phyloP scores from a whole-genome alignment of 306 rosid genomes.

The Pyrus bretschneideri region DNA sequence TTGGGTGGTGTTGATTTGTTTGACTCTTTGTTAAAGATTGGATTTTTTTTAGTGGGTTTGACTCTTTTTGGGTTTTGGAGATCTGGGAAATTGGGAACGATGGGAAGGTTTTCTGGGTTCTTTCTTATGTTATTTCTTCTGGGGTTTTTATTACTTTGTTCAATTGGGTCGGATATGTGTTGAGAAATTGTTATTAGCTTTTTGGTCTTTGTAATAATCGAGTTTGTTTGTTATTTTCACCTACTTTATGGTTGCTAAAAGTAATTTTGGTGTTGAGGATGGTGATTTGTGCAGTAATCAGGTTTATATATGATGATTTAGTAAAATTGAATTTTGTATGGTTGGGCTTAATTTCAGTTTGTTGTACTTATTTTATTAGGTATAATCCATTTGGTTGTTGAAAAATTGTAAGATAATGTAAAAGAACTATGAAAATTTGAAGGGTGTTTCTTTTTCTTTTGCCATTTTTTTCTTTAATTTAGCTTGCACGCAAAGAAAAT shows the following conservation, averaged over 20 bases:
- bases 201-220: neutral
- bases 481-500: neutral
- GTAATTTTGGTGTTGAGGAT: neutral
- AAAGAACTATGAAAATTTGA: neutral
- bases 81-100: conserved; percentile 27
- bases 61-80: conserved; percentile 13
- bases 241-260: neutral
- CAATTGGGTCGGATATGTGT: neutral
- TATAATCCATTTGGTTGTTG: neutral
- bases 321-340: neutral
- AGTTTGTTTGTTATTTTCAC: conserved; percentile 8
- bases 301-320: neutral
- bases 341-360: neutral
- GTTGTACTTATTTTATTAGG: neutral
- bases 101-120: conserved; percentile 3
- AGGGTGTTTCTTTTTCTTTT: neutral
- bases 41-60: neutral
- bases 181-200: conserved; percentile 4
- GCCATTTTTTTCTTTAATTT: neutral
- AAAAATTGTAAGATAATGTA: neutral
- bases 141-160: conserved; percentile 1
- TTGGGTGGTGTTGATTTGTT: neutral
- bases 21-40: neutral
- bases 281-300: neutral
- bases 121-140: neutral